A percentile compares a stretch with the other conserved stretches of the same genome.
Evolutionary conservation across 1,139 yeast species (phyloP).

Genomic region (Debaryomyces subglobosus): DNA sequence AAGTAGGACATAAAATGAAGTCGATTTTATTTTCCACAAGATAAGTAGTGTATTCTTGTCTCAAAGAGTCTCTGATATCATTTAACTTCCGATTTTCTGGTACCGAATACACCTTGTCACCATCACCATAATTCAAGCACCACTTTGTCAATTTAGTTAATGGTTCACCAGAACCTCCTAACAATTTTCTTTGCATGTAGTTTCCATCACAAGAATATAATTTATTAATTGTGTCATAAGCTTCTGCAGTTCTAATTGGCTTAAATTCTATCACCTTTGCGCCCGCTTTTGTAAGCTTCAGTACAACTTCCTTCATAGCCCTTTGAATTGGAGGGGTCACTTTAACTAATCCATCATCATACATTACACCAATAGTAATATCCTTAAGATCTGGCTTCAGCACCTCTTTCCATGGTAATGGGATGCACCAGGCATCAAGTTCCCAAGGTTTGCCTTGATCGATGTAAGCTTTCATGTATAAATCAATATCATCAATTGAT

Average conservation of each 20-base stretch:
- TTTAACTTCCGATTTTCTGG: slow-evolving; percentile 54
- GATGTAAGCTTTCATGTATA: slow-evolving; percentile 58
- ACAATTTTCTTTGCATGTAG: slow-evolving; percentile 49
- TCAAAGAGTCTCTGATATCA: slow-evolving; percentile 53
- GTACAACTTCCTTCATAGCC: slow-evolving; percentile 31
- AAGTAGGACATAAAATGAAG: slow-evolving; percentile 67
- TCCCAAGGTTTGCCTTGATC: slow-evolving; percentile 73
- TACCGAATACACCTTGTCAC: slow-evolving; percentile 45
- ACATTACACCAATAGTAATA: slow-evolving; percentile 41
- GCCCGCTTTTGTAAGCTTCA: slow-evolving; percentile 34
- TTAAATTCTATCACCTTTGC: slow-evolving; percentile 45
- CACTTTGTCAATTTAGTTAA: slow-evolving; percentile 60
- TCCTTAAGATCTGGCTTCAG: slow-evolving; percentile 43
- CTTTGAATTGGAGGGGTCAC: slow-evolving; percentile 60
- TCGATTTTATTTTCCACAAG: slow-evolving; percentile 62
- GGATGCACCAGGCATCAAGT: slow-evolving; percentile 56
- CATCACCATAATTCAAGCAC: slow-evolving; percentile 60
- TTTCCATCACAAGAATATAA: slow-evolving; percentile 67
- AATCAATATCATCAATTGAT: slow-evolving; percentile 63
- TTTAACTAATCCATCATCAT: slow-evolving; percentile 42
- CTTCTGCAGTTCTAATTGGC: slow-evolving; percentile 54
- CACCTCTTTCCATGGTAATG: slow-evolving; percentile 65
- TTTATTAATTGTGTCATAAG: slow-evolving; percentile 52
- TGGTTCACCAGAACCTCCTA: slow-evolving; percentile 70
- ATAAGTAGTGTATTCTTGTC: slow-evolving; percentile 55